Conservation (phyloP, 192 early-diverging fungal genomes). For the Backusella parvicylindrica region DNA sequence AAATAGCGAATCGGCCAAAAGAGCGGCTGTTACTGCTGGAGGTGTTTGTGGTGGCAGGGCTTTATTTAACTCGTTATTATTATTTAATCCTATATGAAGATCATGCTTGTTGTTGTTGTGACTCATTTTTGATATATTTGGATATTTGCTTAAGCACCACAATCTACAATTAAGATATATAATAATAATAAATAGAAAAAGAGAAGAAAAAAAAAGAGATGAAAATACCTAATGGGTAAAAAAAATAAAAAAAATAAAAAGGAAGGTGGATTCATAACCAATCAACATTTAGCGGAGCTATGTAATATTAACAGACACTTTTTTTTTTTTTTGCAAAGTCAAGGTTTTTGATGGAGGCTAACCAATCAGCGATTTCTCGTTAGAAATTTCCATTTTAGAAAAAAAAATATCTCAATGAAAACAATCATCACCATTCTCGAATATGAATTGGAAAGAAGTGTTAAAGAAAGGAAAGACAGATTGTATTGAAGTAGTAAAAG, state of each 20-base stretch:
- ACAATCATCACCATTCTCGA: background rate
- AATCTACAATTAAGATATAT: background rate
- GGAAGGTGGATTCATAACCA: background rate
- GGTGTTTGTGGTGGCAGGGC: conserved; percentile 9
- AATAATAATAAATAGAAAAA: background rate
- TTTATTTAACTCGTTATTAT: background rate
- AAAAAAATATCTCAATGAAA: background rate
- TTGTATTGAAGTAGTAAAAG: background rate
- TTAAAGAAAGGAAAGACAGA: background rate
- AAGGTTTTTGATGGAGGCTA: background rate
- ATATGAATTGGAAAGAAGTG: background rate
- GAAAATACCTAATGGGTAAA: background rate
- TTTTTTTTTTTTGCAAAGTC: background rate
- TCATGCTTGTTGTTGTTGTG: background rate
- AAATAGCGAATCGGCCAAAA: conserved; percentile 34
- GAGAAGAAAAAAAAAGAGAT: background rate
- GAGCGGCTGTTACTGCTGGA: conserved; percentile 28
- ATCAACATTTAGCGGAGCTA: background rate
- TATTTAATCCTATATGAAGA: background rate
- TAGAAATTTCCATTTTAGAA: background rate
- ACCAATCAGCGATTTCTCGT: background rate
- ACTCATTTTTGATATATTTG: background rate
- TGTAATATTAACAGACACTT: background rate
- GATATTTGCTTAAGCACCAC: background rate
- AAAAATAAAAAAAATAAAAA: background rate